Conservation (phyloP, 306 rosid species). For the Inga leiocalycina region DNA sequence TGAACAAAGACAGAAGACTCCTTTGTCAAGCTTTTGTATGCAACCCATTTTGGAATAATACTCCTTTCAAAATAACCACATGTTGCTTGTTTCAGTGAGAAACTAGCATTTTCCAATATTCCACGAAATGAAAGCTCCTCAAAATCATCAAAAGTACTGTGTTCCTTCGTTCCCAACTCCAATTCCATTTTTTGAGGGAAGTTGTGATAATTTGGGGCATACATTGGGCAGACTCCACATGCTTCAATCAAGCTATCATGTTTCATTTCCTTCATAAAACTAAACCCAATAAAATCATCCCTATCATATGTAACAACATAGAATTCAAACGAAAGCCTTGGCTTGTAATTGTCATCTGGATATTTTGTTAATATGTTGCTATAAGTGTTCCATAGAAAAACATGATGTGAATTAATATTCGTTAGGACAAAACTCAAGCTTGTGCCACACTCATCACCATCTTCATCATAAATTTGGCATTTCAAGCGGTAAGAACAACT, state of each 20-base stretch:
- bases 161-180: neutral
- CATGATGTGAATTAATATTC: neutral
- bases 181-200: neutral
- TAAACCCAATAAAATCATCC: neutral
- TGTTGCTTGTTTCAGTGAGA: neutral
- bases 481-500: neutral
- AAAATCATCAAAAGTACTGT: neutral
- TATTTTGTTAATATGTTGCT: neutral
- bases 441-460: neutral
- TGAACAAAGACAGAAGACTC: neutral
- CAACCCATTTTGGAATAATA: neutral
- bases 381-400: neutral
- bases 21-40: neutral
- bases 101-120: neutral
- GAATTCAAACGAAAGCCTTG: constrained; percentile 3
- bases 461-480: neutral
- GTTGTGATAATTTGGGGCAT: constrained; percentile 2
- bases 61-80: neutral
- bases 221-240: constrained; percentile 32
- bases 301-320: neutral
- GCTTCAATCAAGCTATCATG: neutral
- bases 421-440: rapidly evolving
- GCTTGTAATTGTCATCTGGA: too few species aligned
- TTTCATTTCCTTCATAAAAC: too few species aligned
- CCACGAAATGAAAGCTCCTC: neutral